Base-by-base conservation (phyloP, 2,329 filamentous ascomycete genomes). In the Calycina marina region DNA sequence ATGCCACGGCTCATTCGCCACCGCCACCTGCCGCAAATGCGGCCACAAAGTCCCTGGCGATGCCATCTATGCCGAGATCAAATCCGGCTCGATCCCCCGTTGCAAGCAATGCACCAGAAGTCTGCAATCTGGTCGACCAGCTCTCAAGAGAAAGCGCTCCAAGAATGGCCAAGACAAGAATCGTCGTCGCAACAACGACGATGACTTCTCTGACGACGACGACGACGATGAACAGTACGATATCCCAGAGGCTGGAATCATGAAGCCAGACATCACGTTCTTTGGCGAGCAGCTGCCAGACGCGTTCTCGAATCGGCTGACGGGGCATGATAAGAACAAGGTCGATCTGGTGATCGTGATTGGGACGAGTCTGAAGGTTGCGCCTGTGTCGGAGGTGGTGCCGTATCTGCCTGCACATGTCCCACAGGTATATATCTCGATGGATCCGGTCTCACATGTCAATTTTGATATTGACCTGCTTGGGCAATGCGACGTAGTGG, bases 241-340 rank as follows among this genome's bases (percentile, higher is more conserved):
- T 43, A 71, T 80, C 24, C 72, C 74, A 2, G 63, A 67, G 29
- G 69, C 74, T 2, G 84, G 82, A 35, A 74, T 93, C 52, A 93
- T 93, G 84, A 93, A 81, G 65, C 90, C 90, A 6, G 88, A 96
- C 59, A 96, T 98, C 51, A 96, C 84, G 28, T 96, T 98, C 62
- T 96, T 96, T 49, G 88, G 88, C 45, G 90, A 98, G 59, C 68
- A 76, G 31, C 74, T 98, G 1, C 86, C 88, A 0, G 74, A 82
- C 45, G 70, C 73, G 44, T 98, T 98, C 56, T 80, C 79, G 36
- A 64, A 72, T 30, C 77, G 86, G 5, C 69, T 96, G 10, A 73
- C 81, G n/a, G 67, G 82, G 38, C 69, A 83, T 45, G 90, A 98
- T 56, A 73, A 74, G 37, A 72, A 83, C 41, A 64, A 70, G 36